These are phyloP conservation scores for Fomitiporia mediterranea DNA, from an alignment of 1,284 basidiomycete species.

Conservation along the genomic window DNA sequence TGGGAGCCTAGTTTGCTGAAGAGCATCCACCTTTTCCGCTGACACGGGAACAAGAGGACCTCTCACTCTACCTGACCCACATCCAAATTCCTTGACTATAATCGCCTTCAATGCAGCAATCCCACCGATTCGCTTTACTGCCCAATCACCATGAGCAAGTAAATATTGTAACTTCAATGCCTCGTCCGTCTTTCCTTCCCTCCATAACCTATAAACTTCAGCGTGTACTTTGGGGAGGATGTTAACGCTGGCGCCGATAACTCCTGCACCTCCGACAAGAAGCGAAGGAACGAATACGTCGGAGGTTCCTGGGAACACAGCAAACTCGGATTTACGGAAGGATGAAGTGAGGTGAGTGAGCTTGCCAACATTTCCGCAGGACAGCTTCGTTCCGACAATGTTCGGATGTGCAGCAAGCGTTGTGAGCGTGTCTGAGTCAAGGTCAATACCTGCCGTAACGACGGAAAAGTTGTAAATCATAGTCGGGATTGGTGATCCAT, in stretches of 20 bases:
- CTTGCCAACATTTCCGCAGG: slow-evolving; percentile 83
- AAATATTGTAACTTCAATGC: slow-evolving; percentile 67
- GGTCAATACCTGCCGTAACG: slow-evolving; percentile 80
- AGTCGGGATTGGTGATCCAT: slow-evolving; percentile 76
- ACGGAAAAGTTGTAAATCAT: slow-evolving; percentile 91
- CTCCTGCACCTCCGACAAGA: slow-evolving; percentile 61
- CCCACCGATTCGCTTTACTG: slow-evolving; percentile 64
- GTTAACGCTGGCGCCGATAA: slow-evolving; percentile 75
- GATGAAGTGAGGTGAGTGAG: slow-evolving; percentile 67
- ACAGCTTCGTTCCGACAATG: slow-evolving; percentile 86
- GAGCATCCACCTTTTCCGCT: slow-evolving; percentile 33
- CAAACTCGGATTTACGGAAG: slow-evolving; percentile 49
- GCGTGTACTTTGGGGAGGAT: slow-evolving; percentile 71
- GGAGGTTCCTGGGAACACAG: slow-evolving; percentile 59
- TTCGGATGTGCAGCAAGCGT: slow-evolving; percentile 77
- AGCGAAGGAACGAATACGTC: slow-evolving; percentile 68
- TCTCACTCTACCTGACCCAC: slow-evolving; percentile 55
- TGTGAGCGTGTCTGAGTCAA: slow-evolving; percentile 78
- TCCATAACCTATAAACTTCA: slow-evolving; percentile 54
- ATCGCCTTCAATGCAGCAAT: slow-evolving; percentile 70
- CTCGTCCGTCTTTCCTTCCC: slow-evolving; percentile 55
- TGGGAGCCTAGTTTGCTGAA: slow-evolving; percentile 41
- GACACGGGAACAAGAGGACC: slow-evolving; percentile 51
- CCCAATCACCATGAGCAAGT: slow-evolving; percentile 72
- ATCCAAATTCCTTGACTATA: slow-evolving; percentile 63